Percentiles rank a stretch among this genome's conserved stretches.
Evolutionary conservation across 1,139 yeast genomes (phyloP).

Genomic region (Zygoascus hellenicus): DNA sequence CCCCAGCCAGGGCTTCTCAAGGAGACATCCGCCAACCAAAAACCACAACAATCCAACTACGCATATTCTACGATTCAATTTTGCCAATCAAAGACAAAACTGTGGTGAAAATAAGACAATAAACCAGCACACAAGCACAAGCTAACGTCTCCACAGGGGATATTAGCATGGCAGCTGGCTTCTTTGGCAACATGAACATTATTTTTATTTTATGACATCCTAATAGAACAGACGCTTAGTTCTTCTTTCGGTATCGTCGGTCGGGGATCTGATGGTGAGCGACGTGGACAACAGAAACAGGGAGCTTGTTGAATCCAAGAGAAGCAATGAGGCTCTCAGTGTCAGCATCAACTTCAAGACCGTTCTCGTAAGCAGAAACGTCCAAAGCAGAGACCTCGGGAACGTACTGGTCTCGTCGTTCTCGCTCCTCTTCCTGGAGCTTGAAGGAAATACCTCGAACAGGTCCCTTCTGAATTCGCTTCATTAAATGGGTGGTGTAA

Average conservation of each 20-base stretch:
- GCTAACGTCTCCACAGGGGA: no score
- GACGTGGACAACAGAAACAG: conserved; percentile 85
- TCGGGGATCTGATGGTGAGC: conserved; percentile 86
- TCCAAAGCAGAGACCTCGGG: conserved; percentile 99
- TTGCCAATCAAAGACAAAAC: no score
- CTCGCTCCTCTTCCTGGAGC: conserved; percentile 99
- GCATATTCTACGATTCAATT: no score
- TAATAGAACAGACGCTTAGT: conserved; percentile 40
- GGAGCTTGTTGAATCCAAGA: conserved; percentile 88
- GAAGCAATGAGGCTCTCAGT: conserved; percentile 95
- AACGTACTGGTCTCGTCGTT: conserved; percentile 99
- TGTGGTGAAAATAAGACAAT: no score
- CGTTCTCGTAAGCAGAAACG: conserved; percentile 93
- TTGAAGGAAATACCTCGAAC: conserved; percentile 99
- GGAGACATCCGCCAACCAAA: no score
- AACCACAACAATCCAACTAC: no score
- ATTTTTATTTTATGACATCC: no score
- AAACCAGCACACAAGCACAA: no score
- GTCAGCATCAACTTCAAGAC: conserved; percentile 96
- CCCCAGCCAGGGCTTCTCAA: no score
- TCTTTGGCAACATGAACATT: no score
- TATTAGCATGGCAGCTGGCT: no score
- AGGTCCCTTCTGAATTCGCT: conserved; percentile 99
- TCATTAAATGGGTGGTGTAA: conserved; percentile 99
- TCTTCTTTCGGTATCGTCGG: conserved; percentile 95